Evolutionary conservation across 2,329 filamentous ascomycete genomes (phyloP).

Genomic region (Onygenales sp.): DNA sequence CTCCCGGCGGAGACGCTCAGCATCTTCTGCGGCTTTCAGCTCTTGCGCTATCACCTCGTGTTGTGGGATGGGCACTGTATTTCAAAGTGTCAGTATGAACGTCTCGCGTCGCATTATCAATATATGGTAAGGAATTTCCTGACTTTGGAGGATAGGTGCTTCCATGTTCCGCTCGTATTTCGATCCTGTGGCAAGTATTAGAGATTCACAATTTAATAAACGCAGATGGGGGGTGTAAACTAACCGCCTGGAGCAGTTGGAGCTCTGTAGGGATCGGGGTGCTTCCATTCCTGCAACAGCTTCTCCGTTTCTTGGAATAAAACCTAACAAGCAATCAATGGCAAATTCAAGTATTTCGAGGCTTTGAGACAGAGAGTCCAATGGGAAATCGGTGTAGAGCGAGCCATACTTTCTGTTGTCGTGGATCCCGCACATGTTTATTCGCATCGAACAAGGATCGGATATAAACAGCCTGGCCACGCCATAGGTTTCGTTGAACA

Average conservation of each 20-base stretch:
- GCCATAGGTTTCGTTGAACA: conserved; percentile 86
- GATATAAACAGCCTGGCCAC: conserved; percentile 92
- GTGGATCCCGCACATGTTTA: conserved; percentile 69
- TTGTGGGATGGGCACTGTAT: conserved; percentile 19
- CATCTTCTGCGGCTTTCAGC: background rate
- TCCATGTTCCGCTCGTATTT: conserved; percentile 95
- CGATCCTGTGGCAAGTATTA: conserved; percentile 51
- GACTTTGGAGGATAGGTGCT: conserved; percentile 69
- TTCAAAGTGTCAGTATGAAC: background rate
- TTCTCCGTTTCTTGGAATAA: conserved; percentile 82
- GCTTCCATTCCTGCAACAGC: conserved; percentile 87
- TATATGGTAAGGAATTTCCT: conserved; percentile 4
- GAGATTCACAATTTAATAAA: conserved; percentile 7
- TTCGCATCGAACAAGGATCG: conserved; percentile 93
- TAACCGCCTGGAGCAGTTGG: conserved; percentile 89
- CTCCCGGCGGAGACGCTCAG: background rate
- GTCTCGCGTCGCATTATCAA: background rate
- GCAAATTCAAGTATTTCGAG: background rate
- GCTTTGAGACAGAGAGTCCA: background rate
- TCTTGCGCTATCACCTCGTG: conserved; percentile 5
- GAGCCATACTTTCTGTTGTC: conserved; percentile 66
- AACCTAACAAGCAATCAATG: conserved; percentile 43
- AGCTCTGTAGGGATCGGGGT: conserved; percentile 83
- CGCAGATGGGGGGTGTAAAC: conserved; percentile 15
- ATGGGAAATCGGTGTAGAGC: no score